Base-by-base conservation (phyloP, 163 green algal species). In the Smithsoniella earleae region DNA sequence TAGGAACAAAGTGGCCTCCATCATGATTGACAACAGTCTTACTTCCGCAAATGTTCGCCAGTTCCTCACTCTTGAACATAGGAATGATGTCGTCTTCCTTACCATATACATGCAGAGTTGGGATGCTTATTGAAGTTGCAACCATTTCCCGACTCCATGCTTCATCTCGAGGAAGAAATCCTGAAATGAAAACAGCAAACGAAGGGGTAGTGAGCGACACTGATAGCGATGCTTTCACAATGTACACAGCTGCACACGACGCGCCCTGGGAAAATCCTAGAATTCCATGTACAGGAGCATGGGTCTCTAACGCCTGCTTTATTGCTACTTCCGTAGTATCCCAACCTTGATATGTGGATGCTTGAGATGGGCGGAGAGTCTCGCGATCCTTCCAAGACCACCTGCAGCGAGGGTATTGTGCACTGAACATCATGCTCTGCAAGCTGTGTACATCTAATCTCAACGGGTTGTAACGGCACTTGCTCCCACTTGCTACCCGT, bases 91-190 rank as follows among this genome's bases (percentile, higher is more conserved):
- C 58, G 34, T 69, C 58, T 45, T 69, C 25, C 25, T 69, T 5
- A 1, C 58, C 58, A 1, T 45, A 43, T n/a, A 38, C 58, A 1
- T 69, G 58, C 10, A 69, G 34, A 43, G 16, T 69, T 0, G 58
- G 58, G 27, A 69, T 13, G 3, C 22, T 1, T 5, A 69, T 30
- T 31, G 30, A 30, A 20, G 18, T n/a, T 3, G 10, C 25, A n/a
- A n/a, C 30, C 58, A 69, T 69, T n/a, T 33, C 25, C 58, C 13
- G 10, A n/a, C 16, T 31, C 58, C 58, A 69, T 13, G 58, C 5
- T 40, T 69, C 16, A 13, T 69, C 58, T 13, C 58, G 58, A 13
- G 58, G 58, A 30, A 69, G 20, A 13, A 69, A 69, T n/a, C 58
- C 58, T n/a, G n/a, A 38, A 5, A 69, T 38, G 25, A 69, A 38